Percentiles rank a stretch among this genome's conserved stretches.
These are phyloP conservation scores for Piromyces finnis DNA, from an alignment of 192 early-diverging fungal species.

Conservation along the genomic window DNA sequence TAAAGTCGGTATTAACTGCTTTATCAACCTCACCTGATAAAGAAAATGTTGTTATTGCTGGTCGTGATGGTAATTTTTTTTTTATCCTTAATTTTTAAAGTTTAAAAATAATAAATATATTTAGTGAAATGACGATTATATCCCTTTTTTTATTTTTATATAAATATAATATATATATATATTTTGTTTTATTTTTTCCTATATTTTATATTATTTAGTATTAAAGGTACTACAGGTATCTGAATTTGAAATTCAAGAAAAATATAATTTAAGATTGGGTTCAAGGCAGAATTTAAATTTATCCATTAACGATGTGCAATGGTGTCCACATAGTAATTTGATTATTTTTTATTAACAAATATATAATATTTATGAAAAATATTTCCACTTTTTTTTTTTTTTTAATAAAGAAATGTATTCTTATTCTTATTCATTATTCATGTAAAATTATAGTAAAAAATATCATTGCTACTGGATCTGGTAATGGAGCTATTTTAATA, in stretches of 20 bases:
- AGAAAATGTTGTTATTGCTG: conserved; percentile 39
- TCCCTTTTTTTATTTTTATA: not conserved
- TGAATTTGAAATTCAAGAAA: conserved; percentile 31
- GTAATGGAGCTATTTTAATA: conserved; percentile 49
- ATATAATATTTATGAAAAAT: too few relatives aligned
- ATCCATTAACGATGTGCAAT: conserved; percentile 8
- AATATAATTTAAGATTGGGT: conserved; percentile 42
- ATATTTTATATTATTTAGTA: conserved; percentile 22
- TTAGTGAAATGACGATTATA: not conserved
- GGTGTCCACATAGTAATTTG: not conserved
- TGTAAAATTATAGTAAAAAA: conserved; percentile 30
- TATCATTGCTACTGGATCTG: conserved; percentile 51
- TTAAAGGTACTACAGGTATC: conserved; percentile 45
- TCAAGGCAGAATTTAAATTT: conserved; percentile 28
- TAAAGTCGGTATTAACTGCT: conserved; percentile 12
- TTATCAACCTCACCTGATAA: conserved; percentile 41
- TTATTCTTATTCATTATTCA: too few relatives aligned
- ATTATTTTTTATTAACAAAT: too few relatives aligned
- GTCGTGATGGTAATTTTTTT: conserved; percentile 35
- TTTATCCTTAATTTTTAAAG: not conserved
- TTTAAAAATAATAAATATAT: too few relatives aligned
- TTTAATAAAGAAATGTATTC: too few relatives aligned
- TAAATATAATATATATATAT: not conserved
- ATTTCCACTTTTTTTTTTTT: too few relatives aligned
- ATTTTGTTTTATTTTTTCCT: not conserved